A percentile compares a stretch with the other conserved stretches of the same genome.
phyloP scores from a whole-genome alignment of 768 basidiomycete species.

The Hirschioporus abietinus region DNA sequence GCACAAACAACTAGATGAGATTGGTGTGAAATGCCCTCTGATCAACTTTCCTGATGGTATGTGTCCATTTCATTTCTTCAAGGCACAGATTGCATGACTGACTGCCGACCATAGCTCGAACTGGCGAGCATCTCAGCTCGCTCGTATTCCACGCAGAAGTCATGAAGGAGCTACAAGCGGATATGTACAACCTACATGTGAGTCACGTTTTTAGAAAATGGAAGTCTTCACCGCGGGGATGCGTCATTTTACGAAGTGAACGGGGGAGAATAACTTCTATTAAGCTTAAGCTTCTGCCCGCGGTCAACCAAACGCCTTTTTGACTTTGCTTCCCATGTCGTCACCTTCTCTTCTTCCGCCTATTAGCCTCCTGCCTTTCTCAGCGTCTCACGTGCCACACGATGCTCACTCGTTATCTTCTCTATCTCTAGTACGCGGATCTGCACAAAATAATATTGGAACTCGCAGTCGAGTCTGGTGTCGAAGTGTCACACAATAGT shows the following conservation, averaged over 20 bases:
- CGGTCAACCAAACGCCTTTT: background rate
- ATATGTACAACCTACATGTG: background rate
- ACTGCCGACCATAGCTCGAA: background rate
- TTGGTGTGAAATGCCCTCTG: constrained; percentile 34
- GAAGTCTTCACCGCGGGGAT: background rate
- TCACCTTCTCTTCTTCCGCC: background rate
- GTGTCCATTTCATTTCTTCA: constrained; percentile 2
- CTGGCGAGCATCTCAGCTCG: background rate
- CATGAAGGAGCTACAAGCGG: background rate
- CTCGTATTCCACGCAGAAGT: constrained; percentile 1
- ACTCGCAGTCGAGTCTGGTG: constrained; percentile 43
- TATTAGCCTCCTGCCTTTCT: background rate
- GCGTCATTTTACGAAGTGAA: background rate
- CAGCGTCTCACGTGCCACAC: background rate
- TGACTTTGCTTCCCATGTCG: background rate
- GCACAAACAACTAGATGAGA: constrained; percentile 30
- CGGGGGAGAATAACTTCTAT: background rate
- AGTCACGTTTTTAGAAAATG: background rate
- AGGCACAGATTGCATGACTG: too few relatives aligned
- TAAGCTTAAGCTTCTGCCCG: background rate
- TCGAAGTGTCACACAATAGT: constrained; percentile 36
- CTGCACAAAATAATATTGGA: constrained; percentile 43
- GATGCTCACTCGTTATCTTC: background rate
- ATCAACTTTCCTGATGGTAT: constrained; percentile 39
- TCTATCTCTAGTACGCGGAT: constrained; percentile 42